Conservation (phyloP, 306 rosid species). For the Carpinus viminea region DNA sequence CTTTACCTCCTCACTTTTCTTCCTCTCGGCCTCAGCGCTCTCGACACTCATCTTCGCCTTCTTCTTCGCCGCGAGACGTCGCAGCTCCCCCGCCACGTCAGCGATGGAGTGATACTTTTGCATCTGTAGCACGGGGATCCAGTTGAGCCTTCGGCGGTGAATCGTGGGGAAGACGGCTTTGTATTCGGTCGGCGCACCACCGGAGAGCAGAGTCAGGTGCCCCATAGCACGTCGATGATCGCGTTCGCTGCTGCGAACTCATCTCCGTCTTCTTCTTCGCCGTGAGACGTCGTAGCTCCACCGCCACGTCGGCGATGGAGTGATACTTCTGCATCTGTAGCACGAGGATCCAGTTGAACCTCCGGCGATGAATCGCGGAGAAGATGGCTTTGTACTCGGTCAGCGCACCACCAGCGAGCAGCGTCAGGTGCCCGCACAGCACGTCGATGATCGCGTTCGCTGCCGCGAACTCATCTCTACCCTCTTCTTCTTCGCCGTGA, state of each 20-base stretch:
- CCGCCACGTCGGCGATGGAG: too few relatives aligned
- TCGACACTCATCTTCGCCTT: constrained; percentile 9
- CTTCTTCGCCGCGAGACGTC: constrained; percentile 37
- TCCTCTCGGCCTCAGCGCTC: constrained; percentile 10
- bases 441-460: too few relatives aligned
- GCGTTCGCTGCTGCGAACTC: constrained; percentile 99
- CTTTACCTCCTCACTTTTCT: constrained; percentile 30
- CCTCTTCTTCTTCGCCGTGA: too few relatives aligned
- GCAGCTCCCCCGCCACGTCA: constrained; percentile 75
- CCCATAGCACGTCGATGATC: constrained; percentile 81
- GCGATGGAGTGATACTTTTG: constrained; percentile 93
- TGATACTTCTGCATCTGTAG: too few relatives aligned
- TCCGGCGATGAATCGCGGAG: too few relatives aligned
- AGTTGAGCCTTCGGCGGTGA: constrained; percentile 81
- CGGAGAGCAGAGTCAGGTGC: constrained; percentile 55
- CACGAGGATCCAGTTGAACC: too few relatives aligned
- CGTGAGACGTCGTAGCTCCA: too few relatives aligned
- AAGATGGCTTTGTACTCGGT: too few relatives aligned
- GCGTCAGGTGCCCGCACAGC: too few relatives aligned
- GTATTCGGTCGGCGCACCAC: constrained; percentile 38
- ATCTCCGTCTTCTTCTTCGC: too few relatives aligned
- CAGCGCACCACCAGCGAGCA: too few relatives aligned
- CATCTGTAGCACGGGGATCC: constrained; percentile 98
- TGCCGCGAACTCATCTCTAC: too few relatives aligned
- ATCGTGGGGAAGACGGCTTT: constrained; percentile 57